Conservation (phyloP, 257 asterid species). For the Eustoma russellianum region DNA sequence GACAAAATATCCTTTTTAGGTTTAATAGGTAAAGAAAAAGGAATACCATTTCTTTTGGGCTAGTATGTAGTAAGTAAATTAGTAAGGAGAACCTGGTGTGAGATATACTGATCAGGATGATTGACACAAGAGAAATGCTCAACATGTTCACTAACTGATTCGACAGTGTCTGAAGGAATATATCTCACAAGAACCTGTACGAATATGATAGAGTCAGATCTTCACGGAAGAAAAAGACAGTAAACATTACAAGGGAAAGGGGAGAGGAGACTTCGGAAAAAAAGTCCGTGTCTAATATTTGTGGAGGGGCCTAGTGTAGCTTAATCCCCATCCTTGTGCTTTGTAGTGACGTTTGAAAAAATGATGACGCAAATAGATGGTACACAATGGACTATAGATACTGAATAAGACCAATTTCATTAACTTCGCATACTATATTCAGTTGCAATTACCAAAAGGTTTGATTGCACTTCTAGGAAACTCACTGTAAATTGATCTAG, state of each 20-base stretch:
- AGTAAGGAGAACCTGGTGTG: conserved; percentile 77
- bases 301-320: too few relatives aligned
- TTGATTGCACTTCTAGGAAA: conserved; percentile 13
- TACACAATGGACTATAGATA: too few relatives aligned
- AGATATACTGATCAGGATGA: conserved; percentile 73
- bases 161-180: conserved; percentile 89
- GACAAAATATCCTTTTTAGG: neutral
- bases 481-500: conserved; percentile 92
- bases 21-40: neutral
- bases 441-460: too few relatives aligned
- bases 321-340: too few relatives aligned
- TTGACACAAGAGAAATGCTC: conserved; percentile 93
- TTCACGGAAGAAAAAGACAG: too few relatives aligned
- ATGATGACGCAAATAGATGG: too few relatives aligned
- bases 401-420: too few relatives aligned
- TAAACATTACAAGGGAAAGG: too few relatives aligned
- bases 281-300: too few relatives aligned
- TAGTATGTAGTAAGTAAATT: neutral
- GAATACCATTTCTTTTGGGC: neutral
- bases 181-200: conserved; percentile 85
- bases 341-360: too few relatives aligned
- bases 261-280: too few relatives aligned
- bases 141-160: conserved; percentile 82
- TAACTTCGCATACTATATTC: too few relatives aligned
- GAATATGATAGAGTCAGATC: conserved; percentile 2